Evolutionary conservation across 805 yeast genomes (phyloP).

Genomic region (Starmera dryadoides): DNA sequence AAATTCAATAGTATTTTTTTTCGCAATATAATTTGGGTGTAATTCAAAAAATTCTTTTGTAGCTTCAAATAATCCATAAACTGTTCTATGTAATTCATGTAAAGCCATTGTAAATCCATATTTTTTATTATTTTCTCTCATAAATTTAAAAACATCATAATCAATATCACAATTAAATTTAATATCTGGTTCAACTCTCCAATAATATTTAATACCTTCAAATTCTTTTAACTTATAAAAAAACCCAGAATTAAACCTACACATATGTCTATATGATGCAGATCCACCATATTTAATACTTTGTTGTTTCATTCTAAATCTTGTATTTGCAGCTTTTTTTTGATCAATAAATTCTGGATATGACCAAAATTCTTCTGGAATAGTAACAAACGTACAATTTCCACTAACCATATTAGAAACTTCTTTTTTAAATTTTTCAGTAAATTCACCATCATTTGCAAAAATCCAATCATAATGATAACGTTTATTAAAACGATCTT

Average conservation of each 20-base stretch:
- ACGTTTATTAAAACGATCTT: slow-evolving; percentile 54
- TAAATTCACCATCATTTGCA: slow-evolving; percentile 59
- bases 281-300: slow-evolving; percentile 51
- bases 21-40: slow-evolving; percentile 36
- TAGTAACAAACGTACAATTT: slow-evolving; percentile 47
- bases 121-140: slow-evolving; percentile 46
- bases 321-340: slow-evolving; percentile 33
- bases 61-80: slow-evolving; percentile 56
- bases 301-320: slow-evolving; percentile 34
- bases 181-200: slow-evolving; percentile 75
- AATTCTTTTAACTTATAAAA: slow-evolving; percentile 56
- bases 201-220: slow-evolving; percentile 55
- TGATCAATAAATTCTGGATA: slow-evolving; percentile 57
- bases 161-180: slow-evolving; percentile 52
- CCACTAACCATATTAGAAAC: slow-evolving; percentile 49
- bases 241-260: slow-evolving; percentile 40
- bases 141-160: slow-evolving; percentile 52
- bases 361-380: slow-evolving; percentile 58
- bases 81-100: slow-evolving; percentile 55
- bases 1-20: slow-evolving; percentile 54
- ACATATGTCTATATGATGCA: slow-evolving; percentile 65
- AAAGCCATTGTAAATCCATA: slow-evolving; percentile 66
- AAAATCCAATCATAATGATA: slow-evolving; percentile 74
- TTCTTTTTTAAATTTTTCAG: slow-evolving; percentile 40
- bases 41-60: slow-evolving; percentile 38